These are phyloP conservation scores for Yamadazyma olivae DNA, from an alignment of 805 yeast genomes.

Conservation along the genomic window DNA sequence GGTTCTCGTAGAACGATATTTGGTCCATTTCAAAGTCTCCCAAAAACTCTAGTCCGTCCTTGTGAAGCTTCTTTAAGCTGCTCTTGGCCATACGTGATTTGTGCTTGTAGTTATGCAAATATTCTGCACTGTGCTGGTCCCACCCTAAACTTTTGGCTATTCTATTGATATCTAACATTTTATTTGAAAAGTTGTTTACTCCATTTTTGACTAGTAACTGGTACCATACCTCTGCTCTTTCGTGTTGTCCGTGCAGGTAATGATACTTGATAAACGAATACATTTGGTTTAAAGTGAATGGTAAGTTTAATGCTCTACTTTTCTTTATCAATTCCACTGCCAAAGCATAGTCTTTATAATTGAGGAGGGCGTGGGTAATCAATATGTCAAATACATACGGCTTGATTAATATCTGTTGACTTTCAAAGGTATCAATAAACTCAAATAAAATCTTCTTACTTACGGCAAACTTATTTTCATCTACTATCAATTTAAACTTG, in stretches of 20 bases:
- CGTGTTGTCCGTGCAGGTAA: constrained; percentile 25
- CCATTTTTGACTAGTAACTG: constrained; percentile 29
- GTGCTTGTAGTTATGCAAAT: constrained; percentile 17
- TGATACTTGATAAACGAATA: constrained; percentile 38
- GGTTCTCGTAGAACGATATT: neutral
- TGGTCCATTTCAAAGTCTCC: neutral
- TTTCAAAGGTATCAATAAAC: constrained; percentile 17
- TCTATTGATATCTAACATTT: constrained; percentile 24
- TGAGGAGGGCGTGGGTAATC: constrained; percentile 25
- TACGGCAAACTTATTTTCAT: constrained; percentile 15
- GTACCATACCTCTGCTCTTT: constrained; percentile 37
- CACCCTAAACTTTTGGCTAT: constrained; percentile 36
- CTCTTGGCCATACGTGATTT: neutral
- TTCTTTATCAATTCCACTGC: constrained; percentile 28
- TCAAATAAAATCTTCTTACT: constrained; percentile 26
- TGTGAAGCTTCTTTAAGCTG: neutral
- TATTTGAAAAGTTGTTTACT: constrained; percentile 24
- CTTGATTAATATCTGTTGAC: constrained; percentile 8
- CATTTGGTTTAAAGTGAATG: constrained; percentile 38
- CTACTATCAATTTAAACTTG: constrained; percentile 15
- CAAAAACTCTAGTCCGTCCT: neutral
- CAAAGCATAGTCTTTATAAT: constrained; percentile 32
- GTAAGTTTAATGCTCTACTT: constrained; percentile 23
- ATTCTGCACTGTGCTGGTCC: constrained; percentile 25
- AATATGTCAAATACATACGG: constrained; percentile 27